Percentiles rank a stretch among this genome's conserved stretches.
phyloP scores from a whole-genome alignment of 2,329 filamentous ascomycete genomes.

The Microthyrium microscopicum region DNA sequence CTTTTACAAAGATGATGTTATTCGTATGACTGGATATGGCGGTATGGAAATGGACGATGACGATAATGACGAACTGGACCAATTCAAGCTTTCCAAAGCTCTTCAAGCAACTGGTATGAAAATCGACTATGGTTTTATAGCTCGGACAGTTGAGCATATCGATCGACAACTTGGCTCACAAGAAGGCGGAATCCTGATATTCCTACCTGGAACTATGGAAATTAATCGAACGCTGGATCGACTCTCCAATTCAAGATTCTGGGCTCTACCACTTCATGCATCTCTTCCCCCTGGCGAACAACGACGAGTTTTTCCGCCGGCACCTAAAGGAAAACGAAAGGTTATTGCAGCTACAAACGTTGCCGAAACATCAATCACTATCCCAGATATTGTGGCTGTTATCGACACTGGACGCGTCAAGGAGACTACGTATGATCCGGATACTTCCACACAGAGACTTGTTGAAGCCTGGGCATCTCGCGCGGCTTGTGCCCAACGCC shows the following conservation, averaged over 20 bases:
- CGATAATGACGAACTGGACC: conserved; percentile 28
- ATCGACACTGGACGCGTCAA: conserved; percentile 94
- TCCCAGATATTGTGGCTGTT: conserved; percentile 90
- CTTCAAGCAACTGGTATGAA: conserved; percentile 43
- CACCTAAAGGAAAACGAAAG: conserved; percentile 71
- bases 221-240: conserved; percentile 55
- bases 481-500: conserved; percentile 85
- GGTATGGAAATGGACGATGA: conserved; percentile 31
- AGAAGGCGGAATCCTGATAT: conserved; percentile 83
- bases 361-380: conserved; percentile 95
- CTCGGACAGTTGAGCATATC: conserved; percentile 64
- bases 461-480: conserved; percentile 91
- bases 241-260: conserved; percentile 48
- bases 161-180: conserved; percentile 57
- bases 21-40: conserved; percentile 50
- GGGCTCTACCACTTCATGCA: conserved; percentile 79
- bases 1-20: conserved; percentile 75
- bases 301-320: conserved; percentile 61
- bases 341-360: conserved; percentile 93
- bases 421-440: conserved; percentile 83
- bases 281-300: conserved; percentile 82
- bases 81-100: conserved; percentile 21
- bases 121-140: conserved; percentile 82
- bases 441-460: conserved; percentile 85
- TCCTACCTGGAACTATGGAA: conserved; percentile 80